Base-by-base conservation (phyloP, 2,329 filamentous ascomycete genomes). In the Didymella lethalis region DNA sequence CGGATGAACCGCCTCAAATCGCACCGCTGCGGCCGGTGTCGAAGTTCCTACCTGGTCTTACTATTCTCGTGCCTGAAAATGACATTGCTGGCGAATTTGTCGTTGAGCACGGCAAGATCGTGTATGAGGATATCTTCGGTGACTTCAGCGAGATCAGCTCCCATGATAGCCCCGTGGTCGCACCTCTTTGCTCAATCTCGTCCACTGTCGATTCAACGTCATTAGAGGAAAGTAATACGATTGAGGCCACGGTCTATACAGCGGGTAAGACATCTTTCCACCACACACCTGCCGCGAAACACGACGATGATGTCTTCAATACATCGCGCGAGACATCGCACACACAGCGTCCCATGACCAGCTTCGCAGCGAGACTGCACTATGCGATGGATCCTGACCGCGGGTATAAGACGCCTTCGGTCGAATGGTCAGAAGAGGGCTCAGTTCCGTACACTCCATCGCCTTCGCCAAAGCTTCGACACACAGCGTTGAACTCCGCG, bases 231-330 rank as follows among this genome's bases (percentile, higher is more conserved):
- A 25, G 7, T n/a, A 23, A 18, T 14, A 16, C 29, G 31, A 18
- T 8, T 32, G 38, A 58, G 31, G 46, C 45, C 45, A 25, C 31
- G 0, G 49, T 49, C 45, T 16, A 41, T 11, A 26, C 41, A 28
- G 25, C 29, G 25, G 18, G 10, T 49, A 31, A 58, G 38, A 49
- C 45, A 58, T 29, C 25, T 1, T 54, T 49, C 40, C 16, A 41
- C 16, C 34, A 34, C 45, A 34, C 38, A 5, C 18, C 34, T 10
- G 18, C 34, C 25, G 38, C 45, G 5, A 49, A 49, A 45, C 31
- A 43, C 18, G 40, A 49, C 32, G 45, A 54, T n/a, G 25, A 58
- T 54, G 49, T 53, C 36, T 58, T 58, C 28, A 32, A 25, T 4
- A 11, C 7, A 6, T n/a, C 14, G 18, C 3, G 32, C 8, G 45